Base-by-base conservation (phyloP, 2,329 filamentous ascomycete genomes). In the Exophiala alcalophila region DNA sequence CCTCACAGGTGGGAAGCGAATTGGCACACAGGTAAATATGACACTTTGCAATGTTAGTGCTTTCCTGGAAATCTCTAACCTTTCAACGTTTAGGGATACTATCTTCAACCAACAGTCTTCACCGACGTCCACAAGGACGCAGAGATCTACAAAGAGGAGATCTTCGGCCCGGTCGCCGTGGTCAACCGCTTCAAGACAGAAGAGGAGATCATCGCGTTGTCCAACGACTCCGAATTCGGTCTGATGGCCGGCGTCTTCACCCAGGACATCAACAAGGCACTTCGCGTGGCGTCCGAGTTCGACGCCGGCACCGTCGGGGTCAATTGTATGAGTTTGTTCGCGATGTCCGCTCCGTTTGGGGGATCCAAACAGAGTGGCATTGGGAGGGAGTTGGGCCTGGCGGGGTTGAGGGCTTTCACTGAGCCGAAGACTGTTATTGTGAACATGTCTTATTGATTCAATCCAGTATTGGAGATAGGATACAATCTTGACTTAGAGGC, bases 61-160 rank as follows among this genome's bases (percentile, higher is more conserved):
- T 68, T 76, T 14, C 64, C 73, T 2, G 84, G 85, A 11, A 84
- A 84, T 10, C n/a, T n/a, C n/a, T n/a, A n/a, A n/a, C n/a, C n/a
- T n/a, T n/a, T n/a, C n/a, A n/a, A n/a, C n/a, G n/a, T n/a, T n/a
- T n/a, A 34, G 23, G 46, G 64, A n/a, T 66, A 61, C 44, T 67
- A 62, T 32, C 51, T 67, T 10, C 41, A 60, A 14, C 64, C 64
- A 0, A 66, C 63, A 0, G 58, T 66, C 5, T 64, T 65, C 31
- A 57, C 52, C 0, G 49, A 62, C 31, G 58, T 59, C 10, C 59
- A 43, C 1, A 55, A 58, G 8, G 47, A 54, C 2, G 60, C 63
- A 55, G 54, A 57, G 8, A 65, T 66, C 31, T 56, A 53, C 6
- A 57, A 56, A 2, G 63, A 69, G 39, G 67, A 69, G 47, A 59